A percentile compares a stretch with the other conserved stretches of the same genome.
phyloP scores from a whole-genome alignment of 768 basidiomycete genomes.

The Podaxis sp. region DNA sequence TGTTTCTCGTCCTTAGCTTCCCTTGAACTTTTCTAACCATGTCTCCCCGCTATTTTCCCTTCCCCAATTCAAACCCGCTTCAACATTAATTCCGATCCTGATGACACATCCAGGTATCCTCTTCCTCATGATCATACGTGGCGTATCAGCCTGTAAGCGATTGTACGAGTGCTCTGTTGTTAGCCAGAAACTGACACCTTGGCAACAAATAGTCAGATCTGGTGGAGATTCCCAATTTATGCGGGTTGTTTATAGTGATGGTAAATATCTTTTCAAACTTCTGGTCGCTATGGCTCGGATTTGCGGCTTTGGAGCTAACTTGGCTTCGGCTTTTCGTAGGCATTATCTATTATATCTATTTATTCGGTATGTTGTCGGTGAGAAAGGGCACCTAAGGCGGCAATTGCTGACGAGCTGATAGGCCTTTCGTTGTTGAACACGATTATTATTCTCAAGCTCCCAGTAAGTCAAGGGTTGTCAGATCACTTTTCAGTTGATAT shows the following conservation, averaged over 20 bases:
- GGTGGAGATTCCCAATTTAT: slow-evolving; percentile 11
- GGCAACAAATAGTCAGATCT: not conserved
- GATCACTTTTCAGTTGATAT: not conserved
- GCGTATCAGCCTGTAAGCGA: slow-evolving; percentile 7
- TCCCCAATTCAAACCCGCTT: not conserved
- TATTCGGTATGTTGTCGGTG: slow-evolving; percentile 1
- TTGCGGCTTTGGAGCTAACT: not conserved
- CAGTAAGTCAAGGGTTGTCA: not conserved
- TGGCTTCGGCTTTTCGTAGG: not conserved
- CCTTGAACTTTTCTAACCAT: not conserved
- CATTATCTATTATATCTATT: slow-evolving; percentile 11
- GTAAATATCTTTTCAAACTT: not conserved
- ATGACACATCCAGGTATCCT: slow-evolving; percentile 1
- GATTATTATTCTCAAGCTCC: slow-evolving; percentile 7
- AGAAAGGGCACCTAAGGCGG: not conserved
- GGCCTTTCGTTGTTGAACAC: slow-evolving; percentile 10
- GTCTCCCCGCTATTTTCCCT: not conserved
- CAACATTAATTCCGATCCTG: not conserved
- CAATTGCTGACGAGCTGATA: not conserved
- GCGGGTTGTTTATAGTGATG: slow-evolving; percentile 10
- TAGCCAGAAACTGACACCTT: not conserved
- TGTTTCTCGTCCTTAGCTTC: not conserved
- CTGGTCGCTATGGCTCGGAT: not conserved
- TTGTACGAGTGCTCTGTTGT: too few species aligned
- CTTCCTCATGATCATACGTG: slow-evolving; percentile 6